Percentiles rank a stretch among this genome's conserved stretches.
Evolutionary conservation across 2,329 filamentous ascomycete species (phyloP).

Genomic region (Furcasterigmium sp.): DNA sequence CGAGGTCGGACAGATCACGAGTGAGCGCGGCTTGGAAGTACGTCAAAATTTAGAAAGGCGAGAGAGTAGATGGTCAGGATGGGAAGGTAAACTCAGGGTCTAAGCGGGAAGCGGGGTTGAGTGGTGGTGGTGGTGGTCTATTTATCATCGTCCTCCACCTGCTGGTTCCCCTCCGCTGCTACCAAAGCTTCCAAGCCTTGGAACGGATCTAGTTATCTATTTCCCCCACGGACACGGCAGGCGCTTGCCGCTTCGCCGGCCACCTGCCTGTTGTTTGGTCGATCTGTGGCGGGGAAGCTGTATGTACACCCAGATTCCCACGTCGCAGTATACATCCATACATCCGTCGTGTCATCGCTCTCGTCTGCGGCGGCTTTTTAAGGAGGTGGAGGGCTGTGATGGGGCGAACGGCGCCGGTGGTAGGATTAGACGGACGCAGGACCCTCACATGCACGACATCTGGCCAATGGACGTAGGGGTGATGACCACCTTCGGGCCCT

Average conservation of each 20-base stretch:
- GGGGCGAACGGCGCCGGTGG: not conserved
- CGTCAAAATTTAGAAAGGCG: too few species aligned
- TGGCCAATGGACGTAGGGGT: not conserved
- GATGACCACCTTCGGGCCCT: not conserved
- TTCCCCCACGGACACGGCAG: too few species aligned
- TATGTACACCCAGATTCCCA: too few species aligned
- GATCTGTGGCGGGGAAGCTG: too few species aligned
- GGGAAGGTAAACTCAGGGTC: not conserved
- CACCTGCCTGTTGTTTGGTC: too few species aligned
- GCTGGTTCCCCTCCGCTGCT: too few species aligned
- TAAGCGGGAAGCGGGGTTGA: not conserved
- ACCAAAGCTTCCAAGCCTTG: too few species aligned
- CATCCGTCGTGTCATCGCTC: too few species aligned
- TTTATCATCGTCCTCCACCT: not conserved
- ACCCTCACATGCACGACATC: not conserved
- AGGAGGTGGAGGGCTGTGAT: too few species aligned
- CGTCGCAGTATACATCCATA: too few species aligned
- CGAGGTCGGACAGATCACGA: not conserved
- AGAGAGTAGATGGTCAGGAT: not conserved
- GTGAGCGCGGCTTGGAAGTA: too few species aligned
- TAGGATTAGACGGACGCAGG: not conserved
- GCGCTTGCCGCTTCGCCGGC: too few species aligned
- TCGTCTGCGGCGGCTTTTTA: not conserved
- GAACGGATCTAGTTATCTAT: not conserved
- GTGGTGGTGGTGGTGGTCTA: not conserved